Evolutionary conservation across 768 basidiomycete genomes (phyloP).

Genomic region (Gloeophyllum trabeum): DNA sequence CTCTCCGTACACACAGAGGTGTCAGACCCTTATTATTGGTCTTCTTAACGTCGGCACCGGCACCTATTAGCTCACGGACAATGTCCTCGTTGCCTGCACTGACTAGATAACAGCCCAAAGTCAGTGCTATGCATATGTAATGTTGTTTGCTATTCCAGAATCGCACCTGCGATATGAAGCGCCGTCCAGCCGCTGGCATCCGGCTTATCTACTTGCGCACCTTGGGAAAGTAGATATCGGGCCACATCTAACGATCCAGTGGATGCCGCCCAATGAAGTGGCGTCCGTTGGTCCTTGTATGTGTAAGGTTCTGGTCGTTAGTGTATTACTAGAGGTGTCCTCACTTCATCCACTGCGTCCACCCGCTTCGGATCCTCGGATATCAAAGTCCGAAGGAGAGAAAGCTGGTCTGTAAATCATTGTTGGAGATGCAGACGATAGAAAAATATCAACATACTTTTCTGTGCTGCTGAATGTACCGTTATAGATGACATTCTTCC

Average conservation of each 20-base stretch:
- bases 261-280: constrained; percentile 81
- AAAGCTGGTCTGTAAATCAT: constrained; percentile 49
- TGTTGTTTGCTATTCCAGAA: too few species aligned
- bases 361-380: constrained; percentile 50
- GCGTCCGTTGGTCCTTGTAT: constrained; percentile 64
- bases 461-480: constrained; percentile 60
- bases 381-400: constrained; percentile 56
- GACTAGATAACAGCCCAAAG: constrained; percentile 27
- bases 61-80: constrained; percentile 67
- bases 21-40: constrained; percentile 77
- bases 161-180: constrained; percentile 66
- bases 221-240: constrained; percentile 57
- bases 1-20: constrained; percentile 69
- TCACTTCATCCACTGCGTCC: constrained; percentile 53
- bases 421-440: neutral
- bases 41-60: constrained; percentile 75
- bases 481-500: constrained; percentile 17
- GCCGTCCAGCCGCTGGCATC: constrained; percentile 71
- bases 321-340: constrained; percentile 4
- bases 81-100: constrained; percentile 74
- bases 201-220: constrained; percentile 53
- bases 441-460: constrained; percentile 28
- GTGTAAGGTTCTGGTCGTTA: neutral
- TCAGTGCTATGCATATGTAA: too few species aligned
- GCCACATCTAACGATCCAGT: constrained; percentile 59